phyloP scores from a whole-genome alignment of 1,284 basidiomycete species.

The Fomitopsis betulina region DNA sequence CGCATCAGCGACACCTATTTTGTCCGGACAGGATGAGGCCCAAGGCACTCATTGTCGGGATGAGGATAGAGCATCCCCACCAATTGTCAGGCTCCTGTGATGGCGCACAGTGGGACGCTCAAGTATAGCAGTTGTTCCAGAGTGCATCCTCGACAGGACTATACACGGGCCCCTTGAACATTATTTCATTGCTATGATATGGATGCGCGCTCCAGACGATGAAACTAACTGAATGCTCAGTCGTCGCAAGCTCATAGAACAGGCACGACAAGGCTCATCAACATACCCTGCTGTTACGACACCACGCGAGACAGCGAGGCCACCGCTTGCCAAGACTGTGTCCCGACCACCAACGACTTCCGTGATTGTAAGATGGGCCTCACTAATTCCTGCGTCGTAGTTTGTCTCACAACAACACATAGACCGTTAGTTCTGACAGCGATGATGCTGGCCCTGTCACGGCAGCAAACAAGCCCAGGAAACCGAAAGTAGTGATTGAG shows the following conservation, averaged over 20 bases:
- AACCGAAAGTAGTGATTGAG: conserved; percentile 11
- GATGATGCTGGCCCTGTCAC: not conserved
- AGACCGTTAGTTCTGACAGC: not conserved
- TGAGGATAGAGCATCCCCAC: too few relatives aligned
- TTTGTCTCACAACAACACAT: not conserved
- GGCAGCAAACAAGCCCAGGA: not conserved
- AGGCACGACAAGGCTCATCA: not conserved
- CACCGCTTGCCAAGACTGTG: not conserved
- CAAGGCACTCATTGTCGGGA: too few relatives aligned
- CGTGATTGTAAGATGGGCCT: not conserved
- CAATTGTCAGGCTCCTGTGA: too few relatives aligned
- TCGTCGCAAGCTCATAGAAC: not conserved
- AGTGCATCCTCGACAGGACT: too few relatives aligned
- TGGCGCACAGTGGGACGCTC: too few relatives aligned
- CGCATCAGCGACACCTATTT: too few relatives aligned
- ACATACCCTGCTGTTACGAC: not conserved
- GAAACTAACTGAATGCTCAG: not conserved
- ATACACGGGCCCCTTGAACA: too few relatives aligned
- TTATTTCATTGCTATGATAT: too few relatives aligned
- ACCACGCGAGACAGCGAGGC: not conserved
- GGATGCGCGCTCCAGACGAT: too few relatives aligned
- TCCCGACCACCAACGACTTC: not conserved
- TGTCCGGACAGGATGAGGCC: too few relatives aligned
- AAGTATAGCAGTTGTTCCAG: too few relatives aligned
- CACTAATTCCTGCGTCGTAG: not conserved